Conservation (phyloP, 345 rosid genomes). For the Hibiscus syriacus region DNA sequence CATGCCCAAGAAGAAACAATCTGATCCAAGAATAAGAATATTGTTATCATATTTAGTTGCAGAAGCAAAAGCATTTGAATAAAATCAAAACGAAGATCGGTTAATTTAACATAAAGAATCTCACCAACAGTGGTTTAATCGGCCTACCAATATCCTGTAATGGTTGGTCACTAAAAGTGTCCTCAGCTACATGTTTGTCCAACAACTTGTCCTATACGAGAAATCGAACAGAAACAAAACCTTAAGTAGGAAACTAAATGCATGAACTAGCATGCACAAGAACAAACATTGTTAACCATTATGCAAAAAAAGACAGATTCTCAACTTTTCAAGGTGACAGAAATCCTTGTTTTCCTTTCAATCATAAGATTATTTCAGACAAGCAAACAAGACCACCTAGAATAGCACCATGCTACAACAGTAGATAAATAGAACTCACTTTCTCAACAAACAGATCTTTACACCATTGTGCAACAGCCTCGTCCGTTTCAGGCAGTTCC, state of each 20-base stretch:
- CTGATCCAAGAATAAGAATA: conserved; percentile 28
- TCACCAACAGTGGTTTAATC: conserved; percentile 58
- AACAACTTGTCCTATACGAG: conserved; percentile 55
- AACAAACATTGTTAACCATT: too few relatives aligned
- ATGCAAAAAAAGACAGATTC: background rate
- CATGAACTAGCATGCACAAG: background rate
- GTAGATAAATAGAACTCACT: conserved; percentile 31
- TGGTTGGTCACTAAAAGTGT: conserved; percentile 57
- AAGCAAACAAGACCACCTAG: background rate
- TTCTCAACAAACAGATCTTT: conserved; percentile 75
- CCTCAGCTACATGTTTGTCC: conserved; percentile 63
- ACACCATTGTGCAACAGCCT: conserved; percentile 92
- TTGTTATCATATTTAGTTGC: conserved; percentile 4
- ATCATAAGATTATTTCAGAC: background rate
- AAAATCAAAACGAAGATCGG: background rate
- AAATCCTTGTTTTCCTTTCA: background rate
- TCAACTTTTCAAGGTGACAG: background rate
- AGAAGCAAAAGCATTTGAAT: background rate
- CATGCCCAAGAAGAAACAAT: conserved; percentile 59
- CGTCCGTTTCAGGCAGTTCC: conserved; percentile 83
- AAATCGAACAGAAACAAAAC: conserved; percentile 12
- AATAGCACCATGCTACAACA: background rate
- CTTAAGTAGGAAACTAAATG: background rate
- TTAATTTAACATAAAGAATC: conserved; percentile 13
- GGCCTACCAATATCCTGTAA: conserved; percentile 67